phyloP scores from a whole-genome alignment of 139 green algal species.

The Zygnema cylindricum region DNA sequence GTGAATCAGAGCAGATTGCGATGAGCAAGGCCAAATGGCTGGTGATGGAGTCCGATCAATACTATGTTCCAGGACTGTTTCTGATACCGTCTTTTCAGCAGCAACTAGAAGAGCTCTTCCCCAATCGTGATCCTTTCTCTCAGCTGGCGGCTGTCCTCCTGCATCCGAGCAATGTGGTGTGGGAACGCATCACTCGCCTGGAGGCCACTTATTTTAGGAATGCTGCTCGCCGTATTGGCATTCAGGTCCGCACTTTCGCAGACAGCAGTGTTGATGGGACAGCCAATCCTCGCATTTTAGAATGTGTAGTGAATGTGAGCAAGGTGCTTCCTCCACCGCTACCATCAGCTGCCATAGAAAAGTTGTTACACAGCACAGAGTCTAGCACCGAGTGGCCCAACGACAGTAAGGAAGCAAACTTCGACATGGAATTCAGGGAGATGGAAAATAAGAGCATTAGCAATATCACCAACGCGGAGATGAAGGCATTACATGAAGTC shows the following conservation, averaged over 20 bases:
- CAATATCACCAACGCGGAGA: not conserved
- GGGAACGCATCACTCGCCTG: not conserved
- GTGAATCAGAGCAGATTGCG: not conserved
- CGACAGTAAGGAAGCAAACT: not conserved
- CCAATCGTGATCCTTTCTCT: not conserved
- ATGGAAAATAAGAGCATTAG: not conserved
- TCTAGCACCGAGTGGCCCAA: not conserved
- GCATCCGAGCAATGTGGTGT: not conserved
- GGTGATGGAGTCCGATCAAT: slow-evolving; percentile 16
- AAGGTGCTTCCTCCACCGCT: not conserved
- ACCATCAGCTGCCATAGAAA: no score
- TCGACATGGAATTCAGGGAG: not conserved
- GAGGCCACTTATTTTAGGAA: not conserved
- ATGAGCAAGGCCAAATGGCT: not conserved
- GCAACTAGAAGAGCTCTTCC: not conserved
- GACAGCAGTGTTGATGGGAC: no score
- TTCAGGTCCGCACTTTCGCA: not conserved
- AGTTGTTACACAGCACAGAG: no score
- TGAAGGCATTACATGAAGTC: no score
- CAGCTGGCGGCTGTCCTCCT: not conserved
- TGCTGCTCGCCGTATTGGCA: not conserved
- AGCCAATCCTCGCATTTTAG: not conserved
- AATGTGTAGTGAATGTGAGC: slow-evolving; percentile 23
- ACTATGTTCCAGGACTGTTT: not conserved
- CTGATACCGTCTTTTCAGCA: slow-evolving; percentile 22